Base-by-base conservation (phyloP, 2,329 filamentous ascomycete genomes). In the Ophiostoma pallidulum region DNA sequence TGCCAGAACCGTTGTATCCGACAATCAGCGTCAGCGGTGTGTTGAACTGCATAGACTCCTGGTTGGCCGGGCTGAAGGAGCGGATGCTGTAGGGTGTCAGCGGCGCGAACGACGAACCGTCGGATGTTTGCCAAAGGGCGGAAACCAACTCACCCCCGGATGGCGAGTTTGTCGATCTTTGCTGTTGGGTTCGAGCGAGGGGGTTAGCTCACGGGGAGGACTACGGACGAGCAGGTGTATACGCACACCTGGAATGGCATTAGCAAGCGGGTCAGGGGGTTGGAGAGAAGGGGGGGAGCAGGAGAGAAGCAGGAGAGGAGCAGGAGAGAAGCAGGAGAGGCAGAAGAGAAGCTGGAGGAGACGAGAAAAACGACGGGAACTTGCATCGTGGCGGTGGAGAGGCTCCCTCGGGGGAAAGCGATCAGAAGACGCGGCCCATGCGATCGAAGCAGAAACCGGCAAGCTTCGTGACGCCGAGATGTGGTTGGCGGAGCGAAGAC, bases 1-100 rank as follows among this genome's bases (percentile, higher is more conserved):
- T 98, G 53, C 92, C 92, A 1, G 91, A 97, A 47, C 92, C 92
- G 69, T 98, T 98, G 66, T 89, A 87, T 50, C 92, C 92, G 50
- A 98, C 94, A 57, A 98, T 98, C 53, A 98, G 76, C 12, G 92
- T 98, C 48, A 98, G 75, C 22, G 92, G 94, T 1, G 86, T 84
- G 55, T 89, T 82, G 64, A 98, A 97, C 57, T 84, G 76, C 53
- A 97, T 92, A 32, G 78, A 83, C 67, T 95, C 84, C 56, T 76
- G 75, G 47, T 74, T 72, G 31, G 73, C 73, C 55, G 85, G 84
- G 64, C 85, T 85, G 64, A 97, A 97, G 50, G 90, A 95, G 57
- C 90, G 87, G 56, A 77, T 66, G 56, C 56, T 56, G 38, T 2
- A 37, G 28, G 1, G 7, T n/a, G 48, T 48, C 14, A 53, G 41